phyloP scores from a whole-genome alignment of 2,329 filamentous ascomycete species.

The Pyrenophora seminiperda region DNA sequence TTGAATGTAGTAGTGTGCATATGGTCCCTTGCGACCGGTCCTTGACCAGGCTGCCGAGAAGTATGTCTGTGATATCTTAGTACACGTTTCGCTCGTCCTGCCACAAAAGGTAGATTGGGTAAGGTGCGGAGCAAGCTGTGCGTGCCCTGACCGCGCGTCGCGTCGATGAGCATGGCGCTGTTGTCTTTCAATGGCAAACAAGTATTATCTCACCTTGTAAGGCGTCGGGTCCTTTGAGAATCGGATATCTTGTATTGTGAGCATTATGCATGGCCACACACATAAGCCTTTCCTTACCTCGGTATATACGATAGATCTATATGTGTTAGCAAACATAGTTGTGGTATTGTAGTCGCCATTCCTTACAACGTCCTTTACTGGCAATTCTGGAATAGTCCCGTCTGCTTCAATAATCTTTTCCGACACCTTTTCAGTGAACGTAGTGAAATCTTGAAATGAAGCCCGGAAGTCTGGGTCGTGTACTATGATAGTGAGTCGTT shows the following conservation, averaged over 20 bases:
- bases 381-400: constrained; percentile 83
- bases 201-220: constrained; percentile 70
- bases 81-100: constrained; percentile 3
- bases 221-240: constrained; percentile 85
- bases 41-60: constrained; percentile 88
- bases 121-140: too few relatives aligned
- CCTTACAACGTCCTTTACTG: constrained; percentile 76
- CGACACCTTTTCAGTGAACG: constrained; percentile 75
- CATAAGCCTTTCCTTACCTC: constrained; percentile 47
- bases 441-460: constrained; percentile 79
- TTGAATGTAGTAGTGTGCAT: constrained; percentile 84
- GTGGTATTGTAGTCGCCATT: not conserved
- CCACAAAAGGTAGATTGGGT: too few relatives aligned
- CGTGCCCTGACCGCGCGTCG: too few relatives aligned
- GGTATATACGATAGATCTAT: constrained; percentile 80
- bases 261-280: not conserved
- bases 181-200: not conserved
- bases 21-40: constrained; percentile 72
- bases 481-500: constrained; percentile 56
- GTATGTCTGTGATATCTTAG: constrained; percentile 63
- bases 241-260: constrained; percentile 64
- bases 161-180: not conserved
- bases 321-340: constrained; percentile 15
- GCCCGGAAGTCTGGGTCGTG: constrained; percentile 80
- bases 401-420: constrained; percentile 73